Base-by-base conservation (phyloP, 495 filamentous ascomycete species). In the Talaromyces thailandensis region DNA sequence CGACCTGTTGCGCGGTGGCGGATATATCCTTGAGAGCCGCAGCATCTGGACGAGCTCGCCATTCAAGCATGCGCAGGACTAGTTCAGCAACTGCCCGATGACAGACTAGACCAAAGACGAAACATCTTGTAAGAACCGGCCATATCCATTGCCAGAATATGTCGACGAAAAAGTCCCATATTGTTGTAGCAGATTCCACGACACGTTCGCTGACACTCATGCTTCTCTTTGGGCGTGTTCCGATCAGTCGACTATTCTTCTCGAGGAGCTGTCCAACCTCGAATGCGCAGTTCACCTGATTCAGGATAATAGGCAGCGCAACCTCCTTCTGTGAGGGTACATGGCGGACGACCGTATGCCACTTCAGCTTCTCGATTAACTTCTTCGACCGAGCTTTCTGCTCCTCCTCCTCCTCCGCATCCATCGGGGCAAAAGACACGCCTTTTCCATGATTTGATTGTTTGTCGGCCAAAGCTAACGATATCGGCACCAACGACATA, bases 1-100 rank as follows among this genome's bases (percentile, higher is more conserved):
- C 94, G 35, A 98, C 87, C 71, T 99, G 94, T 70, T 98, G 94
- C n/a, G 94, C 95, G 2, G 93, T 97, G 12, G 94, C 94, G 37
- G 92, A 96, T 14, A 97, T 86, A 72, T 99, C 94, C 67, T 97
- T 98, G 61, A 98, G 73, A 16, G 95, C 94, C 35, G 90, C 88
- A 56, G 88, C 86, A 63, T 88, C 85, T 4, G 91, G 90, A 40
- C 85, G 82, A 43, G 88, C 82, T 58, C 95, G 85, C 91, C 92
- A 98, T 70, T 98, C 94, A 50, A 98, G 77, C 32, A 97, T 69
- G 26, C 82, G 82, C 21, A 99, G 73, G 12, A 97, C 78, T 18
- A 88, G 72, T 69, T 99, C 93, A 12, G 91, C 95, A 32, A 87
- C 77, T 25, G 90, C 75, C 12, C 94, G 87, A 70, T 96, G 91